Percentiles rank a stretch among this genome's conserved stretches.
These are phyloP conservation scores for Astraeus odoratus DNA, from an alignment of 768 basidiomycete genomes.

Conservation along the genomic window DNA sequence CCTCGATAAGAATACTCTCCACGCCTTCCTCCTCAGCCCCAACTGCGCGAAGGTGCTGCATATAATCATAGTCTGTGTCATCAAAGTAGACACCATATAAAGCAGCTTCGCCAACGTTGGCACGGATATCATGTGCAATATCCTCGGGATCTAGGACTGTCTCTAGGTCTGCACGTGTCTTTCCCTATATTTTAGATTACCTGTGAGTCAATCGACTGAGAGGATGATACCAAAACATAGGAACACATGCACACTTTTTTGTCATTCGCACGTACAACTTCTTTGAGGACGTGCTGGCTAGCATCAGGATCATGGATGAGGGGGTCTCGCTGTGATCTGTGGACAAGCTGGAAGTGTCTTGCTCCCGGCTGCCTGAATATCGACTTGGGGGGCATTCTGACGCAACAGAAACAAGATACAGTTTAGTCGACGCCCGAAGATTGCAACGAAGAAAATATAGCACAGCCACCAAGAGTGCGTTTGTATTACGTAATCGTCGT, in stretches of 20 bases:
- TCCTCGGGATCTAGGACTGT: constrained; percentile 42
- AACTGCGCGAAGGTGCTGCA: constrained; percentile 86
- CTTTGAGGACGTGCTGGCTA: constrained; percentile 82
- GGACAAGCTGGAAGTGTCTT: constrained; percentile 94
- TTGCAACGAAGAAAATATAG: background rate
- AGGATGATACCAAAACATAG: constrained; percentile 10
- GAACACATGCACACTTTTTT: constrained; percentile 44
- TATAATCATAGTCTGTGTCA: constrained; percentile 96
- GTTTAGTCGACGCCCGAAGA: background rate
- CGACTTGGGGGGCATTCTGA: constrained; percentile 69
- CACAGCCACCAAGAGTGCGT: constrained; percentile 6
- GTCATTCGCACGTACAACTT: constrained; percentile 64
- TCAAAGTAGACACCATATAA: constrained; percentile 91
- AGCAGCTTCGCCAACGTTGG: constrained; percentile 80
- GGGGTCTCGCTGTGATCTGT: constrained; percentile 93
- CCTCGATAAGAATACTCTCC: constrained; percentile 76
- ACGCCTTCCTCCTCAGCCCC: constrained; percentile 75
- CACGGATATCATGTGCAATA: constrained; percentile 37
- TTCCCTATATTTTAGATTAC: constrained; percentile 46
- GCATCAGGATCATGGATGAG: constrained; percentile 91
- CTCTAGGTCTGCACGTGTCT: constrained; percentile 79
- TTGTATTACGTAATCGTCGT: constrained; percentile 24
- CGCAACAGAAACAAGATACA: background rate
- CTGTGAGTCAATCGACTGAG: too few relatives aligned
- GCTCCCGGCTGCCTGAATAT: constrained; percentile 86